Percentiles rank a stretch among this genome's conserved stretches.
Evolutionary conservation across 257 asterid species (phyloP).

Genomic region (Nicotiana paniculata): DNA sequence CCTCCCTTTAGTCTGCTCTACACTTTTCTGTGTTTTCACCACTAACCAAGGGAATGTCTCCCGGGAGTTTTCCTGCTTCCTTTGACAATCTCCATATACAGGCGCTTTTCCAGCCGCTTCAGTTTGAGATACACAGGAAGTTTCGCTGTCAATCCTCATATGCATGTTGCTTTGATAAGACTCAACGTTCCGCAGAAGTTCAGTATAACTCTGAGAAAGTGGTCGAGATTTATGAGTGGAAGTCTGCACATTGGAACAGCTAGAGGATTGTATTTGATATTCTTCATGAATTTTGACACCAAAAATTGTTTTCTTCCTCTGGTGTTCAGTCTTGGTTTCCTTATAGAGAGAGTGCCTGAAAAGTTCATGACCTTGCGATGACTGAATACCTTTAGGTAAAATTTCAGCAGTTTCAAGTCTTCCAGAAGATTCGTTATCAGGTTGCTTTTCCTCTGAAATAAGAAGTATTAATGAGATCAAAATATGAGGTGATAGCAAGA

Average conservation of each 20-base stretch:
- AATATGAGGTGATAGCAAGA: background rate
- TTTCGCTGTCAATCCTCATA: slow-evolving; percentile 17
- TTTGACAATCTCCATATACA: slow-evolving; percentile 16
- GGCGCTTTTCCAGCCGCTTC: slow-evolving; percentile 6
- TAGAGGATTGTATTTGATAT: slow-evolving; percentile 18
- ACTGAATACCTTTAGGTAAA: background rate
- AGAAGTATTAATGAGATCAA: background rate
- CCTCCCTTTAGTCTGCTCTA: slow-evolving; percentile 22
- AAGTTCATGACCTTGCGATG: slow-evolving; percentile 17
- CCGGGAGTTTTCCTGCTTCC: slow-evolving; percentile 12
- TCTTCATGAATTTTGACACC: slow-evolving; percentile 64
- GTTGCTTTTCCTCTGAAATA: slow-evolving; percentile 32
- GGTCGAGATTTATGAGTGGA: slow-evolving; percentile 3
- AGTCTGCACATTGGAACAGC: slow-evolving; percentile 11
- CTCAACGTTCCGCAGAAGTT: slow-evolving; percentile 20
- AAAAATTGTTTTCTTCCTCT: slow-evolving; percentile 44
- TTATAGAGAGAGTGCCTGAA: slow-evolving; percentile 20
- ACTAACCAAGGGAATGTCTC: slow-evolving; percentile 42
- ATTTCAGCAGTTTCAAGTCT: slow-evolving; percentile 14
- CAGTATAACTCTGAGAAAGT: slow-evolving; percentile 21
- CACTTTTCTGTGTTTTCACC: slow-evolving; percentile 23
- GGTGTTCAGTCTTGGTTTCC: slow-evolving; percentile 23
- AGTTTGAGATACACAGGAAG: slow-evolving; percentile 3
- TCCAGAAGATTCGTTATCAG: slow-evolving; percentile 17
- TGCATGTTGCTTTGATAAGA: slow-evolving; percentile 9